These are phyloP conservation scores for Phytopythium helicoides DNA, from an alignment of 352 stramenopile genomes.

Conservation along the genomic window DNA sequence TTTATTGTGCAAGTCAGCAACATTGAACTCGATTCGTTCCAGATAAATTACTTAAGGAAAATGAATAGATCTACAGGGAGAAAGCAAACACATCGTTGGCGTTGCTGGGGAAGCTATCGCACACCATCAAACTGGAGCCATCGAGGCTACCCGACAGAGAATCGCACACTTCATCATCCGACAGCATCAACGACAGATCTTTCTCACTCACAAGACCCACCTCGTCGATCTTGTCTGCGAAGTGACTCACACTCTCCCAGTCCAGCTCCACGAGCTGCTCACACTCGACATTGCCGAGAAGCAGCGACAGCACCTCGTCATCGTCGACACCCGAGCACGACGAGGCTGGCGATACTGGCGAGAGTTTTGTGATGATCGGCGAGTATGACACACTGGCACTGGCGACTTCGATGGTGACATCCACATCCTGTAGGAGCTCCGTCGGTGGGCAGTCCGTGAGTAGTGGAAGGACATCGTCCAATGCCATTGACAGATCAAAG, in stretches of 20 bases:
- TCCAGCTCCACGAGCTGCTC: not conserved
- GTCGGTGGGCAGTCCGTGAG: too few species aligned
- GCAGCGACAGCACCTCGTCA: not conserved
- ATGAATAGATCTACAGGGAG: too few species aligned
- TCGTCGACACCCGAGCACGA: not conserved
- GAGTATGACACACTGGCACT: too few species aligned
- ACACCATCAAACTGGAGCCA: not conserved
- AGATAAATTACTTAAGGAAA: too few species aligned
- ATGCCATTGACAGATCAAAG: too few species aligned
- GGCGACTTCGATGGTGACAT: too few species aligned
- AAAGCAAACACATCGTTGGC: not conserved
- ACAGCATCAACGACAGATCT: constrained; percentile 6
- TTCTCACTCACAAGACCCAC: not conserved
- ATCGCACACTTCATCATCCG: not conserved
- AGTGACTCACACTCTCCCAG: not conserved
- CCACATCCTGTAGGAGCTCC: too few species aligned
- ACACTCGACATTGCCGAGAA: not conserved
- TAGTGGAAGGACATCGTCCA: too few species aligned
- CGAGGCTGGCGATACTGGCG: too few species aligned
- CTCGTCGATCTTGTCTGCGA: not conserved
- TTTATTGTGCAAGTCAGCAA: too few species aligned
- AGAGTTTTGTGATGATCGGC: too few species aligned
- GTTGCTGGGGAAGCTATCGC: not conserved
- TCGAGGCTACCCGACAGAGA: not conserved
- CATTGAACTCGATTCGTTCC: too few species aligned